Base-by-base conservation (phyloP, 768 basidiomycete species). In the Auriscalpium microsporum region DNA sequence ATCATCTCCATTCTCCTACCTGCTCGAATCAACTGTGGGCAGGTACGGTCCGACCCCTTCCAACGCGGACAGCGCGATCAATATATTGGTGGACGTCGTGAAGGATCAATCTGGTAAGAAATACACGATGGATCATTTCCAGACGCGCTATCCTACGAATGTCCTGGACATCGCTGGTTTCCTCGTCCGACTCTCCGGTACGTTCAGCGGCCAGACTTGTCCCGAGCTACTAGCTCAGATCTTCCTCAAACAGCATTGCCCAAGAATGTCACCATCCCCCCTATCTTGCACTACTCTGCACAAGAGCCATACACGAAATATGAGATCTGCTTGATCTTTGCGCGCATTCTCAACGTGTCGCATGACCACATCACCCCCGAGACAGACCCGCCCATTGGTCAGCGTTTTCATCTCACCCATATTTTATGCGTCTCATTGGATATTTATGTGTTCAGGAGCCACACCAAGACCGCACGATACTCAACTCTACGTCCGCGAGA, bases 111-210 rank as follows among this genome's bases (percentile, higher is more conserved):
- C 86, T 6, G 90, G 89, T 2, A 94, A 94, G 71, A 73, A 72
- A 37, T 94, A 94, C 74, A 91, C 84, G 68, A 97, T 97, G 95
- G 95, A 99, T 67, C 86, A 95, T 68, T 95, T 84, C 66, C 93
- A 91, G 23, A 90, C 86, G 16, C 80, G 95, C 33, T 95, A 87
- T 71, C 95, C 95, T 0, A 98, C 95, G 23, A 93, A 93, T 63
- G 84, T 91, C 10, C 64, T 84, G 35, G 94, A 97, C 65, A 86
- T 97, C 53, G 93, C 88, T 2, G 74, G 81, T 19, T 94, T 95
- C 64, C 76, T 97, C 35, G 83, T 85, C 45, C 83, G 88, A 40
- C 75, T 95, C 4, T 74, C 81, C 21, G 76, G 91, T 92, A 58
- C 49, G 78, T 70, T 8, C 9, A 13, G 28, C 28, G 28, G 4